These are phyloP conservation scores for Tulasnella sp. DNA, from an alignment of 768 basidiomycete species.

Conservation along the genomic window DNA sequence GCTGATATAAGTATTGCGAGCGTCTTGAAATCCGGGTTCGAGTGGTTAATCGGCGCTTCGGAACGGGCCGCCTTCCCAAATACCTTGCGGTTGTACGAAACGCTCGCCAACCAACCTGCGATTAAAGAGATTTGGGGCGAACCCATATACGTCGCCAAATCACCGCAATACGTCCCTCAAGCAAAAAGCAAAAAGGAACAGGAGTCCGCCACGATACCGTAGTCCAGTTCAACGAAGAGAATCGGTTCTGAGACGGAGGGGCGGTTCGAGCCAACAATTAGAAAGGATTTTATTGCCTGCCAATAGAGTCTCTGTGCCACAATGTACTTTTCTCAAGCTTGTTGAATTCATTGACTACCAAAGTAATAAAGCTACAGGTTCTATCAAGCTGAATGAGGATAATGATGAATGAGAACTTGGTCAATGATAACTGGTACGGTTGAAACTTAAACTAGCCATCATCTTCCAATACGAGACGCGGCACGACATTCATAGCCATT, in stretches of 20 bases:
- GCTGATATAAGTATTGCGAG: conserved; percentile 71
- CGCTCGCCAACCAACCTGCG: conserved; percentile 72
- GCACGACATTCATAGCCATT: conserved; percentile 96
- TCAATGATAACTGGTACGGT: background rate
- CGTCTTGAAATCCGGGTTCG: conserved; percentile 42
- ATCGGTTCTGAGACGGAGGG: conserved; percentile 37
- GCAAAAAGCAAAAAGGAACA: conserved; percentile 33
- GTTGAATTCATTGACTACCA: background rate
- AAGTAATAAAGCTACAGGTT: background rate
- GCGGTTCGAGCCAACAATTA: conserved; percentile 32
- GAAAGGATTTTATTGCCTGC: background rate
- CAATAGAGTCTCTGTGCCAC: background rate
- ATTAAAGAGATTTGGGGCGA: conserved; percentile 35
- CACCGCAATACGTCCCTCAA: conserved; percentile 51
- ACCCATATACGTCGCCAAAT: conserved; percentile 54
- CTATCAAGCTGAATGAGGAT: background rate
- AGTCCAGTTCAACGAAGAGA: conserved; percentile 29
- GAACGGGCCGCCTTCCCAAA: conserved; percentile 59
- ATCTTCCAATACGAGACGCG: conserved; percentile 47
- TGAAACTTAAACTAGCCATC: background rate
- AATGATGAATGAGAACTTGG: background rate
- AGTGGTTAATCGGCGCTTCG: conserved; percentile 50
- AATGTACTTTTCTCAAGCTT: background rate
- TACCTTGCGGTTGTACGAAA: conserved; percentile 75
- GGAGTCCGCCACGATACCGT: conserved; percentile 1